A percentile compares a stretch with the other conserved stretches of the same genome.
phyloP scores from a whole-genome alignment of 371 early-diverging fungal species.

The Rhizopus stolonifer region DNA sequence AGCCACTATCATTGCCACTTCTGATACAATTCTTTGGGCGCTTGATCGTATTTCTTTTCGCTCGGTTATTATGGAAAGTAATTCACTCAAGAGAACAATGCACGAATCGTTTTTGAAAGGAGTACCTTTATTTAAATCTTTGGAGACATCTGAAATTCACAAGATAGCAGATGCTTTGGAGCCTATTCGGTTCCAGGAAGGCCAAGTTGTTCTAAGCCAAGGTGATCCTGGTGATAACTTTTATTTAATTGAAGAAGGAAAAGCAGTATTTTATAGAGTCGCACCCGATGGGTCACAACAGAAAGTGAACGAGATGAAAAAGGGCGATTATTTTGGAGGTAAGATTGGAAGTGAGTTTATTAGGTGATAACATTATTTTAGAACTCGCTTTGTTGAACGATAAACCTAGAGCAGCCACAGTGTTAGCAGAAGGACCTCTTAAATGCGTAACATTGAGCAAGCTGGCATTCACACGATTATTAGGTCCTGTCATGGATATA shows the following conservation, averaged over 20 bases:
- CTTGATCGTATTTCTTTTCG: slow-evolving; percentile 93
- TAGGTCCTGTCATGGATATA: slow-evolving; percentile 88
- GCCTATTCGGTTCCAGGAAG: slow-evolving; percentile 62
- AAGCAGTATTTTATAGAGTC: slow-evolving; percentile 55
- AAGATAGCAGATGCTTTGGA: slow-evolving; percentile 87
- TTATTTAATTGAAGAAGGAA: slow-evolving; percentile 86
- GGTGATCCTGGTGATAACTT: slow-evolving; percentile 68
- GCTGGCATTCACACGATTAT: slow-evolving; percentile 87
- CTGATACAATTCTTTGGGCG: slow-evolving; percentile 88
- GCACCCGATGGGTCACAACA: slow-evolving; percentile 67
- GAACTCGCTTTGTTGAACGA: slow-evolving; percentile 92
- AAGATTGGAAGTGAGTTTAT: slow-evolving; percentile 81
- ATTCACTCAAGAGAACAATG: slow-evolving; percentile 81
- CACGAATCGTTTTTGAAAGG: slow-evolving; percentile 88
- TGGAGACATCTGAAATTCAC: slow-evolving; percentile 71
- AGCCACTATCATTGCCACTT: slow-evolving; percentile 85
- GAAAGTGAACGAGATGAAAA: slow-evolving; percentile 70
- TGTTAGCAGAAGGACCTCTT: slow-evolving; percentile 83
- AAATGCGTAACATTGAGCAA: slow-evolving; percentile 92
- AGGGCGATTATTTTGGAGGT: slow-evolving; percentile 96
- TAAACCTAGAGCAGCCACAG: slow-evolving; percentile 90
- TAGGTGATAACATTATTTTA: slow-evolving; percentile 81
- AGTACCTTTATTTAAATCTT: slow-evolving; percentile 64
- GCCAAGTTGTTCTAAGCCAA: slow-evolving; percentile 68
- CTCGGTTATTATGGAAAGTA: slow-evolving; percentile 87